These are phyloP conservation scores for Plicaturopsis crispa DNA, from an alignment of 768 basidiomycete species.

Conservation along the genomic window DNA sequence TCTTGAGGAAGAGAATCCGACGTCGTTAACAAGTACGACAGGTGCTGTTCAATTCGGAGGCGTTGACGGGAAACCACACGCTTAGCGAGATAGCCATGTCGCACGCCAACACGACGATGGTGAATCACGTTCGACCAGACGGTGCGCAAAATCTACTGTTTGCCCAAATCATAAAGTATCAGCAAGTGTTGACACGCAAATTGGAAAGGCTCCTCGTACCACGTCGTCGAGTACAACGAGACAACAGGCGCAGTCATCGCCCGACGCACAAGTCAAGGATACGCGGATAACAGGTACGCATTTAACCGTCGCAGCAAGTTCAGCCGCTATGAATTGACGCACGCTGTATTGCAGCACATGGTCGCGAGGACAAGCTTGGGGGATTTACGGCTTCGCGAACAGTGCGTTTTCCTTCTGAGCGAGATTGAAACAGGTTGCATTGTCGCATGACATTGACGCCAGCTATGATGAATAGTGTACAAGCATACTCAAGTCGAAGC, in stretches of 20 bases:
- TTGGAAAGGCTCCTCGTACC: constrained; percentile 45
- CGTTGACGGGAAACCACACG: constrained; percentile 53
- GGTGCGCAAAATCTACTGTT: constrained; percentile 25
- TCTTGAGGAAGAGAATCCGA: constrained; percentile 1
- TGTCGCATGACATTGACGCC: not conserved
- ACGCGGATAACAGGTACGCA: constrained; percentile 36
- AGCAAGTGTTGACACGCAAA: too few species aligned
- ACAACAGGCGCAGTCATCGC: constrained; percentile 54
- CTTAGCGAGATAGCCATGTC: constrained; percentile 51
- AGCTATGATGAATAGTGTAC: constrained; percentile 38
- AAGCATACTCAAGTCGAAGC: constrained; percentile 36
- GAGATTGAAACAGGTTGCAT: not conserved
- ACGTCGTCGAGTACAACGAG: constrained; percentile 61
- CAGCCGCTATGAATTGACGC: not conserved
- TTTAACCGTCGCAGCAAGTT: not conserved
- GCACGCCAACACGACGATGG: constrained; percentile 62
- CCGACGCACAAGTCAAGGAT: constrained; percentile 56
- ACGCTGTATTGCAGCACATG: constrained; percentile 42
- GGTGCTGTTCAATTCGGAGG: constrained; percentile 49
- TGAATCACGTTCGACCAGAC: constrained; percentile 58
- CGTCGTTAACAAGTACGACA: constrained; percentile 16
- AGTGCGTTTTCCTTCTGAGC: constrained; percentile 34
- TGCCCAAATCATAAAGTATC: not conserved
- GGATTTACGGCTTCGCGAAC: constrained; percentile 60
- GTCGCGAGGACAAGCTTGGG: constrained; percentile 72